phyloP scores from a whole-genome alignment of 148 eudicot genomes.

The Rhododendron vialii region DNA sequence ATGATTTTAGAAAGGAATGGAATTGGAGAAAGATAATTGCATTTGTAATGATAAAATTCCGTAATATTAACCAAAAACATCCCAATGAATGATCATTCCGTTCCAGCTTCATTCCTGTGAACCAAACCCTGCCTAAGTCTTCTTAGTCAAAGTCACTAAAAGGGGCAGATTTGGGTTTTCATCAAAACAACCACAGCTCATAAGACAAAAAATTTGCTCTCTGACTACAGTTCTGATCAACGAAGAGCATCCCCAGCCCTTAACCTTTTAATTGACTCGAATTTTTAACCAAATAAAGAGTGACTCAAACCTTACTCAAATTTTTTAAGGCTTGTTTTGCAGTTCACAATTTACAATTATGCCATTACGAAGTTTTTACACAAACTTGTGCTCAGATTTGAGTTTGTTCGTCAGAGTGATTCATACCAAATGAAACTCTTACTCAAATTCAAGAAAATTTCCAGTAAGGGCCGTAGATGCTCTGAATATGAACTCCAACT shows the following conservation, averaged over 20 bases:
- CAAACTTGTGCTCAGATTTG: background rate
- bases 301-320: background rate
- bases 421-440: background rate
- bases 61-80: background rate
- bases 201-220: conserved; percentile 7
- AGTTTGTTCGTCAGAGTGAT: background rate
- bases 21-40: background rate
- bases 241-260: conserved; percentile 17
- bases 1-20: background rate
- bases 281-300: background rate
- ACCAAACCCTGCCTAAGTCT: background rate
- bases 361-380: background rate
- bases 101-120: background rate
- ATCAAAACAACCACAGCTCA: conserved; percentile 8
- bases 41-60: background rate
- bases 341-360: too few species aligned
- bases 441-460: background rate
- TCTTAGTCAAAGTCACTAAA: background rate
- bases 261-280: background rate
- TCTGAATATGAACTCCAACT: background rate
- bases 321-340: background rate
- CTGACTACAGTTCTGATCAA: conserved; percentile 40
- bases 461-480: too few species aligned
- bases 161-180: background rate
- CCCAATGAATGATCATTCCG: background rate